phyloP scores from a whole-genome alignment of 192 early-diverging fungal species.

The Gaertneriomyces sp. region DNA sequence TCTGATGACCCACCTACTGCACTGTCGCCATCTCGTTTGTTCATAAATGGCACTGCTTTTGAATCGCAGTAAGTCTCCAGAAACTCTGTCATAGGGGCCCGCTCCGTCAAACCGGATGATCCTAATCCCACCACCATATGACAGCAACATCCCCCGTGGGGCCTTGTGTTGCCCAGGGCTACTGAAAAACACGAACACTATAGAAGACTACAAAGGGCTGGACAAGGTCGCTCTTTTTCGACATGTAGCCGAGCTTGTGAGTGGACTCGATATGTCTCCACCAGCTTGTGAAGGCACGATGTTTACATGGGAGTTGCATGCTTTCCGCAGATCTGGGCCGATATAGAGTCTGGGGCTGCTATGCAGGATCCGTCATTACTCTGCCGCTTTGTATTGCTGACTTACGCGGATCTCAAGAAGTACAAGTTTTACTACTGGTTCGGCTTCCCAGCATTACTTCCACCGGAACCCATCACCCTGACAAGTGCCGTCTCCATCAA shows the following conservation, averaged over 20 bases:
- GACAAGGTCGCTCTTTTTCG: slow-evolving; percentile 74
- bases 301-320: not conserved
- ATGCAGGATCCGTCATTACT: slow-evolving; percentile 62
- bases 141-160: not conserved
- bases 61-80: no score
- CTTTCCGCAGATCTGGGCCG: slow-evolving; percentile 62
- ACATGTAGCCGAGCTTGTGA: slow-evolving; percentile 53
- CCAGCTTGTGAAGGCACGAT: not conserved
- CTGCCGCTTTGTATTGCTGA: slow-evolving; percentile 70
- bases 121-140: no score
- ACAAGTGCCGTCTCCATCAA: slow-evolving; percentile 25
- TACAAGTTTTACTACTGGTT: slow-evolving; percentile 96
- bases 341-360: slow-evolving; percentile 64
- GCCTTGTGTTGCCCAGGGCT: slow-evolving; percentile 49
- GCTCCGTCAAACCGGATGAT: no score
- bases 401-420: slow-evolving; percentile 96
- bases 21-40: no score
- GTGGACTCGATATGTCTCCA: not conserved
- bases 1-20: no score
- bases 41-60: no score
- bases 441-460: slow-evolving; percentile 81
- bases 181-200: slow-evolving; percentile 89
- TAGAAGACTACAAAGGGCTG: slow-evolving; percentile 81
- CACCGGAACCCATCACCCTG: slow-evolving; percentile 53
- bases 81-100: no score